Evolutionary conservation across 148 eudicot genomes (phyloP).

Genomic region (Agrostemma githago): DNA sequence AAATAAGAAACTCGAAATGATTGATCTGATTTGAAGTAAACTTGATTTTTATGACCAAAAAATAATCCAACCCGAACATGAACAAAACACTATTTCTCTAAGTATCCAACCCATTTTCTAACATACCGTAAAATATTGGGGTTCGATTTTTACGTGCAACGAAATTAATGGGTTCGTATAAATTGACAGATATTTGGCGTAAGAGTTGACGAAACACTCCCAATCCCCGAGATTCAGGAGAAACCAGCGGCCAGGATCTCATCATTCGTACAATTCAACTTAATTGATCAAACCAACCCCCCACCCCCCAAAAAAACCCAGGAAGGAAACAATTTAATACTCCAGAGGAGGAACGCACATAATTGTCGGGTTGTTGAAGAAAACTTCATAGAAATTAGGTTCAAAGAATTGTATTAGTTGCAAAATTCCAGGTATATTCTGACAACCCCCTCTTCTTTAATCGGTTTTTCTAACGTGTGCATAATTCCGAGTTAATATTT

Average conservation of each 20-base stretch:
- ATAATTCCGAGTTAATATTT: no score
- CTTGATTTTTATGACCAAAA: no score
- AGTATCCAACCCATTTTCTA: no score
- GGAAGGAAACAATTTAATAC: background rate
- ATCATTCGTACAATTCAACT: background rate
- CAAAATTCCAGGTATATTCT: constrained; percentile 11
- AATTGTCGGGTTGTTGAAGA: constrained; percentile 26
- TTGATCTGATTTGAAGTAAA: no score
- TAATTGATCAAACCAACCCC: no score
- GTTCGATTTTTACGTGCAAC: no score
- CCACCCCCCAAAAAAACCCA: background rate
- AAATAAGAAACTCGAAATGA: no score
- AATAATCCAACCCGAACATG: no score
- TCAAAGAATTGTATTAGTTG: background rate
- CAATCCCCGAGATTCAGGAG: background rate
- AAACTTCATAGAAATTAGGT: background rate
- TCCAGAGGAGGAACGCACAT: background rate
- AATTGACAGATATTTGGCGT: background rate
- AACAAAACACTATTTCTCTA: no score
- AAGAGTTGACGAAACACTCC: background rate
- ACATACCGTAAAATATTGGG: no score
- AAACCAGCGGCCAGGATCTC: background rate
- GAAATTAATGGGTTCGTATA: no score
- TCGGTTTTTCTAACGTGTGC: background rate
- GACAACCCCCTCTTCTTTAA: background rate